A percentile compares a stretch with the other conserved stretches of the same genome.
These are phyloP conservation scores for Dysphania ambrosioides DNA, from an alignment of 148 eudicot genomes.

Conservation along the genomic window DNA sequence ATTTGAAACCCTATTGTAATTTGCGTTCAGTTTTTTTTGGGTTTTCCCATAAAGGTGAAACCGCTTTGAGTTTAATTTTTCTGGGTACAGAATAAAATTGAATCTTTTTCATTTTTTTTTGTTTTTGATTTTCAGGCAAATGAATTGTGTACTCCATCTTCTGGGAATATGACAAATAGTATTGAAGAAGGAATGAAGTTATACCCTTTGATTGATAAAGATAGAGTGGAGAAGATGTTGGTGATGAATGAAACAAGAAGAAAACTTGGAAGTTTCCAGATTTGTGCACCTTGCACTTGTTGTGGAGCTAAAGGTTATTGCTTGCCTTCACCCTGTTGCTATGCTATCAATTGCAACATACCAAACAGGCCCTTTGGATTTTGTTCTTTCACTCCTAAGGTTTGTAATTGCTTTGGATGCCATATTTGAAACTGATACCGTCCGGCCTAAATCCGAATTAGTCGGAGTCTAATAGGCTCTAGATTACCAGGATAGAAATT, in stretches of 20 bases:
- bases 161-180: slow-evolving; percentile 25
- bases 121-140: slow-evolving; percentile 32
- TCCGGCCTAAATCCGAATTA: neutral
- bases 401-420: slow-evolving; percentile 94
- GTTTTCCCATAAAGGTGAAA: too few relatives aligned
- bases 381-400: slow-evolving; percentile 81
- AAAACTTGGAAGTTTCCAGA: slow-evolving; percentile 70
- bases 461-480: neutral
- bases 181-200: slow-evolving; percentile 30
- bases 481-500: neutral
- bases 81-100: too few relatives aligned
- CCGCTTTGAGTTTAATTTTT: too few relatives aligned
- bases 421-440: slow-evolving; percentile 37
- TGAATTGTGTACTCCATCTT: slow-evolving; percentile 33
- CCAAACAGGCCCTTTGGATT: slow-evolving; percentile 95
- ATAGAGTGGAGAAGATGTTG: slow-evolving; percentile 43
- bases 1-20: too few relatives aligned
- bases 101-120: slow-evolving; percentile 12
- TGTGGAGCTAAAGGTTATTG: slow-evolving; percentile 73
- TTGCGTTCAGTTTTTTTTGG: too few relatives aligned
- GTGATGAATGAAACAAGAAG: slow-evolving; percentile 74
- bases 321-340: slow-evolving; percentile 88
- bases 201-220: slow-evolving; percentile 53
- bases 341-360: slow-evolving; percentile 94
- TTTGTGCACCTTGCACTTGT: slow-evolving; percentile 87